phyloP scores from a whole-genome alignment of 2,329 filamentous ascomycete genomes.

The Trichoderma harzianum region DNA sequence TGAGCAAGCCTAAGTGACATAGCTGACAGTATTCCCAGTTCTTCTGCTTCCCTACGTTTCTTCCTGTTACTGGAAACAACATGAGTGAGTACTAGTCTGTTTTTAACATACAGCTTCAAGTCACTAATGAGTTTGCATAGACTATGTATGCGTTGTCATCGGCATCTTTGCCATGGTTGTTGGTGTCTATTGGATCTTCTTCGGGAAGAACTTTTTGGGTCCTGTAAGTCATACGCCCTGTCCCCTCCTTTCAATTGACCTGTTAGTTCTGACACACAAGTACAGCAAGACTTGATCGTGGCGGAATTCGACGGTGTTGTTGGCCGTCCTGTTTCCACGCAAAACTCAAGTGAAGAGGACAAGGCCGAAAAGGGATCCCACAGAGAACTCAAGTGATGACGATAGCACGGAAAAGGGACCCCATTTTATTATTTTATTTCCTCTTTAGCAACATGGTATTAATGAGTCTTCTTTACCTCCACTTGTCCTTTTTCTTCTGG shows the following conservation, averaged over 20 bases:
- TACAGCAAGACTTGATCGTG: conserved; percentile 9
- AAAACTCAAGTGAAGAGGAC: neutral
- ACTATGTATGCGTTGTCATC: conserved; percentile 7
- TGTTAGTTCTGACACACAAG: neutral
- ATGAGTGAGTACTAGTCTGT: neutral
- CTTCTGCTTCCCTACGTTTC: conserved; percentile 1
- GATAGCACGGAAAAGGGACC: neutral
- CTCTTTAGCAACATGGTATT: neutral
- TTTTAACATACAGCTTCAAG: neutral
- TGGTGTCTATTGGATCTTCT: neutral
- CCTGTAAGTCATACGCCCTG: neutral
- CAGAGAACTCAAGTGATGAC: neutral
- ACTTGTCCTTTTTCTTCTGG: neutral
- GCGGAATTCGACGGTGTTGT: neutral
- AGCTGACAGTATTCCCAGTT: neutral
- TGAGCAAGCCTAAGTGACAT: no score
- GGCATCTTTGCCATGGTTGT: conserved; percentile 6
- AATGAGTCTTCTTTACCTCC: neutral
- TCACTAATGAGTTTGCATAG: neutral
- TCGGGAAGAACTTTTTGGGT: neutral
- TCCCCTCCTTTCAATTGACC: neutral
- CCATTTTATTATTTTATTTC: neutral
- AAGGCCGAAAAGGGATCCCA: conserved; percentile 2
- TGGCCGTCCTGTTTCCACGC: neutral
- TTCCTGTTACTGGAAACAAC: neutral